phyloP scores from a whole-genome alignment of 2,329 filamentous ascomycete genomes.

The Epichloe elymi region DNA sequence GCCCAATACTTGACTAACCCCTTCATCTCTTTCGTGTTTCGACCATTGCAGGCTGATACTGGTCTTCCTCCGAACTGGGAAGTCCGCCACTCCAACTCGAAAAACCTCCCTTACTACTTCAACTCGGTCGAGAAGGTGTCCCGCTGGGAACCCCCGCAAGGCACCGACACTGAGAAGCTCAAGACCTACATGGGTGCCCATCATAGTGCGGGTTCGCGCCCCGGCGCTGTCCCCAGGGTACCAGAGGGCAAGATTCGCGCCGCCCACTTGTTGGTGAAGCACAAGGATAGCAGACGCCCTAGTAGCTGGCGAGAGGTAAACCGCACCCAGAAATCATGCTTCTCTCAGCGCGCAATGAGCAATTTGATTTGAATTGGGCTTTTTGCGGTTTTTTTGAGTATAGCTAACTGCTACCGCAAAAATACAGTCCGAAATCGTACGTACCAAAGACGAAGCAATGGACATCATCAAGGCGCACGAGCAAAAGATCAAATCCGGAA shows the following conservation, averaged over 20 bases:
- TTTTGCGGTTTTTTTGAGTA: neutral
- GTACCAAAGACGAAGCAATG: slow-evolving; percentile 76
- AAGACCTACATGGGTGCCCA: slow-evolving; percentile 88
- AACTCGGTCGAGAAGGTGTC: slow-evolving; percentile 76
- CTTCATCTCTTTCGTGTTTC: neutral
- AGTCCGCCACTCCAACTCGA: slow-evolving; percentile 94
- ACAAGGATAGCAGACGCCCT: slow-evolving; percentile 73
- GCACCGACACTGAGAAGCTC: slow-evolving; percentile 81
- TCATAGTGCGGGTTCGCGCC: slow-evolving; percentile 48
- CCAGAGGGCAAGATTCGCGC: slow-evolving; percentile 78
- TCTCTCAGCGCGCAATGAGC: neutral
- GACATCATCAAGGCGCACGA: slow-evolving; percentile 66
- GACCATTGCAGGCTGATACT: slow-evolving; percentile 45
- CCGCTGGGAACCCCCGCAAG: slow-evolving; percentile 89
- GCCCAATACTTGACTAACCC: neutral
- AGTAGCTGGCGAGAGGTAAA: slow-evolving; percentile 76
- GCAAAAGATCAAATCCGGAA: slow-evolving; percentile 57
- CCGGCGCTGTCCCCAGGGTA: slow-evolving; percentile 25
- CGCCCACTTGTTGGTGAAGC: slow-evolving; percentile 89
- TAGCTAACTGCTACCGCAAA: neutral
- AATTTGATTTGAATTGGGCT: too few species aligned
- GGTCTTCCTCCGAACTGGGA: slow-evolving; percentile 85
- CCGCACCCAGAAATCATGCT: too few species aligned
- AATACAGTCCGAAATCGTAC: slow-evolving; percentile 62
- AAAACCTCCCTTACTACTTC: slow-evolving; percentile 99